Evolutionary conservation across 257 asterid genomes (phyloP).

Genomic region (Nicotiana tabacum): DNA sequence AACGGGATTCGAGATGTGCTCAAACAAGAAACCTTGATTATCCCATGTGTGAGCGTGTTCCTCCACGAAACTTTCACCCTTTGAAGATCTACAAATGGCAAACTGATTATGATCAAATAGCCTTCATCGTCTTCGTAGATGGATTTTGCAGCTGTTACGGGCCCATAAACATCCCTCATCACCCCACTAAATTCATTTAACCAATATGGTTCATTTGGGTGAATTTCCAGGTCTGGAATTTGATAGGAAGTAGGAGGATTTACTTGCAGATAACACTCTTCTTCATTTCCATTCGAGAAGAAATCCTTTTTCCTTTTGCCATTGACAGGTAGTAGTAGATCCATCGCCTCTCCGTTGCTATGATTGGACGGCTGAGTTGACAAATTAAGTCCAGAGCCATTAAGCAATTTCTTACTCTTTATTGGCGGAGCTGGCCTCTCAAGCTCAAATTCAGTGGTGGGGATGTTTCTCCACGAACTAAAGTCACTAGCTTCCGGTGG

Average conservation of each 20-base stretch:
- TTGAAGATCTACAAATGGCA: conserved; percentile 66
- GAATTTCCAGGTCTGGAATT: conserved; percentile 40
- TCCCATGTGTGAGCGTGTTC: conserved; percentile 66
- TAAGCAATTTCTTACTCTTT: conserved; percentile 55
- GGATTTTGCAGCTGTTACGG: conserved; percentile 67
- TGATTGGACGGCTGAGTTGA: conserved; percentile 44
- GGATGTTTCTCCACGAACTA: conserved; percentile 62
- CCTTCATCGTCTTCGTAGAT: conserved; percentile 68
- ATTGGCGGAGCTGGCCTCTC: conserved; percentile 37
- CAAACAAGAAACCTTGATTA: conserved; percentile 63
- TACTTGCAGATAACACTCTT: conserved; percentile 31
- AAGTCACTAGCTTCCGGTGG: conserved; percentile 61
- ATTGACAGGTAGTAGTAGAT: conserved; percentile 46
- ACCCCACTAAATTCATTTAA: conserved; percentile 54
- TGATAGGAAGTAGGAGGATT: conserved; percentile 25
- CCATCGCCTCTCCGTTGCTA: conserved; percentile 36
- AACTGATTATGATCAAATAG: conserved; percentile 53
- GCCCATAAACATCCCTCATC: conserved; percentile 50
- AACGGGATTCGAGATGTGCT: conserved; percentile 66
- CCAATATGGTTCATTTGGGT: conserved; percentile 55
- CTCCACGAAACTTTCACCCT: conserved; percentile 68
- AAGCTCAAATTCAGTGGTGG: conserved; percentile 61
- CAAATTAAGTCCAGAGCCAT: conserved; percentile 53
- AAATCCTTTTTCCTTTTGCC: conserved; percentile 59
- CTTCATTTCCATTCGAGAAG: conserved; percentile 40